phyloP scores from a whole-genome alignment of 1,284 basidiomycete species.

The Cerrena zonata region DNA sequence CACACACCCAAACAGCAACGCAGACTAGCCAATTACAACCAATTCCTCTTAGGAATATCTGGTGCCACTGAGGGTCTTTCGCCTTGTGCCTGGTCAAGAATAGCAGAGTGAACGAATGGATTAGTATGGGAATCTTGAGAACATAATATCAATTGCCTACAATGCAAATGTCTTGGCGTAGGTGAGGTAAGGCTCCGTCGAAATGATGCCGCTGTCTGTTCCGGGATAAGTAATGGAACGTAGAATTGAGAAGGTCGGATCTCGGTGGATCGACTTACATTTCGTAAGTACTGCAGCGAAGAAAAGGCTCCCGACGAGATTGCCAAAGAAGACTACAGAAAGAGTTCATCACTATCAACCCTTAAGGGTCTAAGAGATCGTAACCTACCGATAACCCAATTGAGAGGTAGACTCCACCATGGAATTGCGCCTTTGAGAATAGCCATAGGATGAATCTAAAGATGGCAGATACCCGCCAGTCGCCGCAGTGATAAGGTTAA shows the following conservation, averaged over 20 bases:
- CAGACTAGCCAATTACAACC: constrained; percentile 77
- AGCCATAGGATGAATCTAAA: constrained; percentile 65
- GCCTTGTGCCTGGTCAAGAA: constrained; percentile 53
- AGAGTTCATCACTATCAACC: neutral
- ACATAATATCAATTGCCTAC: constrained; percentile 33
- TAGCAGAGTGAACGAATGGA: neutral
- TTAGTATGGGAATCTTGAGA: neutral
- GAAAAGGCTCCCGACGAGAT: constrained; percentile 66
- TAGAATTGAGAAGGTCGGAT: neutral
- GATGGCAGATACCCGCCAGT: no score
- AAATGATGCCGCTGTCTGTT: constrained; percentile 49
- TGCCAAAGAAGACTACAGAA: constrained; percentile 65
- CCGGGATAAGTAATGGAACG: constrained; percentile 4
- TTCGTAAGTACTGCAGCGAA: constrained; percentile 64
- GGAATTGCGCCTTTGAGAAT: constrained; percentile 54
- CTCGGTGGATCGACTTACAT: constrained; percentile 36
- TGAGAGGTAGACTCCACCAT: constrained; percentile 61
- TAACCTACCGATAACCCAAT: constrained; percentile 59
- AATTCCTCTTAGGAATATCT: constrained; percentile 72
- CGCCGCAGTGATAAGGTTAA: no score
- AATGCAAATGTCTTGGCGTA: constrained; percentile 50
- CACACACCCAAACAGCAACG: constrained; percentile 69
- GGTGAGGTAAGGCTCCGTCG: constrained; percentile 49
- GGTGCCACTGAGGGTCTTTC: constrained; percentile 59
- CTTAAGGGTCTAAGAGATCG: neutral